Conservation (phyloP, 208 protist genomes). For the Sergeia podlipaevii region DNA sequence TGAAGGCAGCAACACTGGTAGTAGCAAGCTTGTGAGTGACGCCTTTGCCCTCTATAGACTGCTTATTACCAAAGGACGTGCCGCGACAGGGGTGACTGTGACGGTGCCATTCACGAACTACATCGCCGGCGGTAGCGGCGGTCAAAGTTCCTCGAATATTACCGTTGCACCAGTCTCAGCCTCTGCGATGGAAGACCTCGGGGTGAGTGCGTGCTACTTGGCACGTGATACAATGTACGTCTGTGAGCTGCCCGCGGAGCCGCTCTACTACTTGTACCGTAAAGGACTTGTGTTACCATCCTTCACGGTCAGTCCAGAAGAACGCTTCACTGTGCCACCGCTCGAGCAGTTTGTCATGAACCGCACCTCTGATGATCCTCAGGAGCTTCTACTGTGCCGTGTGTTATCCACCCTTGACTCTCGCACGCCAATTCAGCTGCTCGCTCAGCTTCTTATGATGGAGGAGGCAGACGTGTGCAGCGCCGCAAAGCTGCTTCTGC, state of each 20-base stretch:
- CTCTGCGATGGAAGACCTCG: constrained; percentile 8
- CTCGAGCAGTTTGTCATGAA: constrained; percentile 98
- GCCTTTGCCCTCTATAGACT: constrained; percentile 46
- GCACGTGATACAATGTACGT: constrained; percentile 31
- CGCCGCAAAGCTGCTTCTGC: constrained; percentile 88
- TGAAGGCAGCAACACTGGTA: constrained; percentile 4
- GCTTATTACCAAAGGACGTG: constrained; percentile 34
- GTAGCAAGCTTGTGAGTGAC: constrained; percentile 22
- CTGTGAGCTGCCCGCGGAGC: constrained; percentile 45
- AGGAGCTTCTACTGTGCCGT: constrained; percentile 96
- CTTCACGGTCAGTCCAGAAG: constrained; percentile 84
- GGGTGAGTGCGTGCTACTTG: constrained; percentile 11
- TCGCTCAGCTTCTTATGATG: constrained; percentile 91
- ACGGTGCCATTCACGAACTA: background rate
- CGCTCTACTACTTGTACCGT: constrained; percentile 67
- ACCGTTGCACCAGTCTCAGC: no score
- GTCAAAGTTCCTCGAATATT: no score
- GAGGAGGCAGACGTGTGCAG: constrained; percentile 87
- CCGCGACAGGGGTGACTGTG: background rate
- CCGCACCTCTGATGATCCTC: constrained; percentile 90
- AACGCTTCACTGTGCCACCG: constrained; percentile 91
- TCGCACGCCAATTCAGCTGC: constrained; percentile 84
- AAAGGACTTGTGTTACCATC: constrained; percentile 88
- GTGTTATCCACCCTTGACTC: constrained; percentile 96
- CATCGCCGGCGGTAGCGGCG: no score